These are phyloP conservation scores for Avena insularis DNA, from an alignment of 176 grass and related monocot genomes.

Conservation along the genomic window DNA sequence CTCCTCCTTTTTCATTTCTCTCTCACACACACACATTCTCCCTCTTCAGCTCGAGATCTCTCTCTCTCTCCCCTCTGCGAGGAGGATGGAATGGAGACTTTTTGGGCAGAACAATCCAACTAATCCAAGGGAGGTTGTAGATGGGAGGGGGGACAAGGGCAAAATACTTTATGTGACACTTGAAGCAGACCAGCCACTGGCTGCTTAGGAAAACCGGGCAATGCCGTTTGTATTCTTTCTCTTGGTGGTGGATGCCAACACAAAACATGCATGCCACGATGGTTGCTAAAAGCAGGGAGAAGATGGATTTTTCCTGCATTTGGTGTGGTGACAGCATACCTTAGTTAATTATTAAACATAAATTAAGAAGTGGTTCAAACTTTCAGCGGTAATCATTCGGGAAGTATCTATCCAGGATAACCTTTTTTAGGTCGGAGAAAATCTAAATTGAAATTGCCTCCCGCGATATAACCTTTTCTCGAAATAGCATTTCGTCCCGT, in stretches of 20 bases:
- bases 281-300: slow-evolving; percentile 25
- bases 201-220: slow-evolving; percentile 18
- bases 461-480: no score
- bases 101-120: slow-evolving; percentile 57
- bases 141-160: slow-evolving; percentile 53
- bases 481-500: no score
- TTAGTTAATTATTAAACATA: background rate
- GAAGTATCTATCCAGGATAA: no score
- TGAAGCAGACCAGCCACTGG: slow-evolving; percentile 32
- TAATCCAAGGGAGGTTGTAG: slow-evolving; percentile 59
- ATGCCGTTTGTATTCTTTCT: slow-evolving; percentile 15
- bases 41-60: background rate
- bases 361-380: slow-evolving; percentile 43
- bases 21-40: background rate
- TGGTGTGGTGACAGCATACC: background rate
- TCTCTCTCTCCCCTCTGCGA: slow-evolving; percentile 25
- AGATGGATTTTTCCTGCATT: slow-evolving; percentile 32
- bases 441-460: no score
- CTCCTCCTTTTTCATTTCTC: slow-evolving; percentile 1
- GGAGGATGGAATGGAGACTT: slow-evolving; percentile 44
- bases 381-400: background rate
- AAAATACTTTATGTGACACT: slow-evolving; percentile 52
- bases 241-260: slow-evolving; percentile 11
- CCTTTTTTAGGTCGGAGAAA: no score
- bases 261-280: slow-evolving; percentile 28